A percentile compares a stretch with the other conserved stretches of the same genome.
phyloP scores from a whole-genome alignment of 805 yeast species.

The Saturnispora zaruensis region DNA sequence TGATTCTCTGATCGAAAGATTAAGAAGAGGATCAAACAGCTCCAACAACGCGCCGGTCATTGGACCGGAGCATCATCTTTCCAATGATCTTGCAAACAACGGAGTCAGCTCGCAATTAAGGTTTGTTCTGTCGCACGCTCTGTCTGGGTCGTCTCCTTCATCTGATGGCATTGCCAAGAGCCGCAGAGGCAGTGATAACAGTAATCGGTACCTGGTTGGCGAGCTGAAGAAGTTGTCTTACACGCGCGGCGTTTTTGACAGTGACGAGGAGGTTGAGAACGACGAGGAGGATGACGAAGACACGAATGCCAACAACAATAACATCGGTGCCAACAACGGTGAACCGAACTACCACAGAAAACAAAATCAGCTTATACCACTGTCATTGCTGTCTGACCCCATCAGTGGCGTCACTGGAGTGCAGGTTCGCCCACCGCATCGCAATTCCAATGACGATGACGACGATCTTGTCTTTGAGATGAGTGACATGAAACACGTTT shows the following conservation, averaged over 20 bases:
- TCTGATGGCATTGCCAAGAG: neutral
- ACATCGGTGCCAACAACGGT: neutral
- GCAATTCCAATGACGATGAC: slow-evolving; percentile 49
- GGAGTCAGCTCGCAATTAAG: slow-evolving; percentile 7
- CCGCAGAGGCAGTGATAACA: neutral
- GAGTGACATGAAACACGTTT: slow-evolving; percentile 52
- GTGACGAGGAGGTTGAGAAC: slow-evolving; percentile 27
- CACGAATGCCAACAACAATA: neutral
- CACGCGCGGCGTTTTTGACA: slow-evolving; percentile 27
- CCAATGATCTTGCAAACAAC: neutral
- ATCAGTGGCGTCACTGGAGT: neutral
- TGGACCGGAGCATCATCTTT: slow-evolving; percentile 2
- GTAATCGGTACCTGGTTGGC: slow-evolving; percentile 19
- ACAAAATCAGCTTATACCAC: neutral
- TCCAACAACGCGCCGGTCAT: slow-evolving; percentile 2
- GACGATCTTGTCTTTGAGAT: slow-evolving; percentile 51
- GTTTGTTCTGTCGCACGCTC: slow-evolving; percentile 1
- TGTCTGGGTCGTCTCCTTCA: neutral
- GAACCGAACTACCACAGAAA: neutral
- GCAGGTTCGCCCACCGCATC: neutral
- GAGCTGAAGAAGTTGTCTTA: slow-evolving; percentile 24
- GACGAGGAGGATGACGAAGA: slow-evolving; percentile 14
- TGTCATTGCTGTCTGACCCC: neutral
- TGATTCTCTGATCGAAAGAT: slow-evolving; percentile 5
- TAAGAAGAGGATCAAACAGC: slow-evolving; percentile 10